Evolutionary conservation across 2,329 filamentous ascomycete species (phyloP).

Genomic region (Furcasterigmium sp.): DNA sequence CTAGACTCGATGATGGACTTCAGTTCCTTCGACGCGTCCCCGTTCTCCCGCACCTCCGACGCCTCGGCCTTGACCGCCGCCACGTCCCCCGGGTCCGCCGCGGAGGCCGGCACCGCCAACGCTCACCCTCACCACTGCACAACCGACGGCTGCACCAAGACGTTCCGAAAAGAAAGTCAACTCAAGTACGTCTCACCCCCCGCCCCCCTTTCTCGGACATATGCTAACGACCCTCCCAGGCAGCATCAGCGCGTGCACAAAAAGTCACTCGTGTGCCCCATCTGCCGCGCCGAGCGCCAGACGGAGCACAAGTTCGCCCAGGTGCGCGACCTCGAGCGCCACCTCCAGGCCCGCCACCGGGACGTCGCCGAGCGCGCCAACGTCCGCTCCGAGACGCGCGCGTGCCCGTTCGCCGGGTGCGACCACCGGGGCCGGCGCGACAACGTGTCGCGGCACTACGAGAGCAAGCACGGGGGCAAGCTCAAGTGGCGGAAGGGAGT

Average conservation of each 20-base stretch:
- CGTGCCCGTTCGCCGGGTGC: constrained; percentile 12
- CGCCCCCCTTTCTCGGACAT: background rate
- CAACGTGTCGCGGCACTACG: constrained; percentile 14
- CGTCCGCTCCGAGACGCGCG: constrained; percentile 12
- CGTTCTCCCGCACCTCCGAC: constrained; percentile 5
- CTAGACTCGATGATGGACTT: constrained; percentile 7
- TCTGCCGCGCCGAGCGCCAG: constrained; percentile 10
- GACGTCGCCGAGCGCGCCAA: constrained; percentile 9
- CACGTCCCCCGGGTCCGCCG: constrained; percentile 1
- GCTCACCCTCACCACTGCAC: constrained; percentile 8
- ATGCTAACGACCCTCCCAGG: constrained; percentile 1
- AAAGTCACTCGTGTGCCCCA: constrained; percentile 11
- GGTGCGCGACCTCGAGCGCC: constrained; percentile 14
- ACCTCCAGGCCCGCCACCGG: constrained; percentile 12
- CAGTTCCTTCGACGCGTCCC: constrained; percentile 7
- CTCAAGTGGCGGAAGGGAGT: constrained; percentile 13
- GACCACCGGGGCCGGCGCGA: constrained; percentile 11
- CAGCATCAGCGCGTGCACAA: constrained; percentile 14
- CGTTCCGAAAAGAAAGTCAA: constrained; percentile 13
- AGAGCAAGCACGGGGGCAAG: constrained; percentile 12
- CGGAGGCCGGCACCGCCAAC: constrained; percentile 1
- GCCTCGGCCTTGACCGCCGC: background rate
- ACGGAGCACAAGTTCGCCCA: constrained; percentile 14
- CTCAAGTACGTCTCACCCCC: constrained; percentile 5
- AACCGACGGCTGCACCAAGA: constrained; percentile 10